These are phyloP conservation scores for Podaxis carcinomalis DNA, from an alignment of 768 basidiomycete genomes.

Conservation along the genomic window DNA sequence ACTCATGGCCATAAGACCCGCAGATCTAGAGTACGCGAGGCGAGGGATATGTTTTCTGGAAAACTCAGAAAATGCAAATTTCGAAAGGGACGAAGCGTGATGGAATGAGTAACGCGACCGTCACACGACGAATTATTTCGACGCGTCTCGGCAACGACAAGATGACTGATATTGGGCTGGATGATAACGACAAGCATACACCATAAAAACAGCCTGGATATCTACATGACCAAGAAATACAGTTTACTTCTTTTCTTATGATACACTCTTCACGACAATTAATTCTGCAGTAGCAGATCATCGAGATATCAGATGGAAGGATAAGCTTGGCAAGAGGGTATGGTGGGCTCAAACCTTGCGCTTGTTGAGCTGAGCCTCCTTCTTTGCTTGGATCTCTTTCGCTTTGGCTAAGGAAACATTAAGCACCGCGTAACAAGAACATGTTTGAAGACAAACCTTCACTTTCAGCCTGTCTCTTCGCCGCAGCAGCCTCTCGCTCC, in stretches of 20 bases:
- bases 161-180: background rate
- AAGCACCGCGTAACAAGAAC: background rate
- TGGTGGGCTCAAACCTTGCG: constrained; percentile 11
- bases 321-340: background rate
- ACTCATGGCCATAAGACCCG: background rate
- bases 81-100: background rate
- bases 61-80: background rate
- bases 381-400: constrained; percentile 60
- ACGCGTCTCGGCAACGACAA: background rate
- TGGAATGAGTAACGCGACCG: background rate
- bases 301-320: background rate
- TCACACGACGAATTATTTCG: background rate
- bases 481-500: constrained; percentile 84
- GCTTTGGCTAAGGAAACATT: constrained; percentile 46
- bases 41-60: background rate
- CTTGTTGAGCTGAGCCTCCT: constrained; percentile 36
- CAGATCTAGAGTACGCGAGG: background rate
- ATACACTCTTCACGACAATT: background rate
- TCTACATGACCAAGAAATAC: constrained; percentile 2
- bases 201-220: constrained; percentile 1
- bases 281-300: background rate
- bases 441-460: constrained; percentile 52
- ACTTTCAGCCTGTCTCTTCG: constrained; percentile 83
- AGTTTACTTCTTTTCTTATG: background rate
- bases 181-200: constrained; percentile 1